Conservation (phyloP, 257 asterid genomes). For the Rubia yunnanensis region DNA sequence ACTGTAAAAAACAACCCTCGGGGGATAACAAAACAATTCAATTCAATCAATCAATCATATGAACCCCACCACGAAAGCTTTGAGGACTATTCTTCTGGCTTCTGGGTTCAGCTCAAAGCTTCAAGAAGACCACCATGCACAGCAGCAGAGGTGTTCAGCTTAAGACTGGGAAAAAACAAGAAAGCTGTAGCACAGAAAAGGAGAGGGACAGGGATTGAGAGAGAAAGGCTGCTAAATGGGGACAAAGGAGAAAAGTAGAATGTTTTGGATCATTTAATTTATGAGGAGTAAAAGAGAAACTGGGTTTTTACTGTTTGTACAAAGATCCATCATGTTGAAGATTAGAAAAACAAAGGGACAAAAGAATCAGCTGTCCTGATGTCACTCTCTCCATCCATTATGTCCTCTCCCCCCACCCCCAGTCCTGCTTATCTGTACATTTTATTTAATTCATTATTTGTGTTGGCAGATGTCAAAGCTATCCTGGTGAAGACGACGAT, state of each 20-base stretch:
- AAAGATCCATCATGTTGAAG: neutral
- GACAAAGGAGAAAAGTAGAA: neutral
- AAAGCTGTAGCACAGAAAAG: neutral
- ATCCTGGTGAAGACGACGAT: neutral
- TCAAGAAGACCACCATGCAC: neutral
- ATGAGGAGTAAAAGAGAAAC: no score
- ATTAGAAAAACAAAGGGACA: neutral
- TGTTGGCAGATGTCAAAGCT: neutral
- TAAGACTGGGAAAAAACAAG: neutral
- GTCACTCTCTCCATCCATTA: neutral
- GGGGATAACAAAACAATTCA: neutral
- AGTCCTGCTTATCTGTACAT: slow-evolving; percentile 1
- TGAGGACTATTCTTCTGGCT: neutral
- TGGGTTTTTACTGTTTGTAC: neutral
- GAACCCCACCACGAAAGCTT: neutral
- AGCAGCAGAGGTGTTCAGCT: slow-evolving; percentile 1
- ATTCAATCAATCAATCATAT: neutral
- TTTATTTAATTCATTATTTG: neutral
- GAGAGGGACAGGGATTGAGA: neutral
- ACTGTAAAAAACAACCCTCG: slow-evolving; percentile 1
- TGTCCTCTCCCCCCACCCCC: neutral
- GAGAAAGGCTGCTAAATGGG: slow-evolving; percentile 2
- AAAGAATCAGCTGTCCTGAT: neutral
- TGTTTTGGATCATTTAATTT: neutral
- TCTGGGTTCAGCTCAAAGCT: slow-evolving; percentile 12